Evolutionary conservation across 371 early-diverging fungal species (phyloP), one percentile per base, ranked within the genome.

Genomic region (Syncephalastrum racemosum): DNA sequence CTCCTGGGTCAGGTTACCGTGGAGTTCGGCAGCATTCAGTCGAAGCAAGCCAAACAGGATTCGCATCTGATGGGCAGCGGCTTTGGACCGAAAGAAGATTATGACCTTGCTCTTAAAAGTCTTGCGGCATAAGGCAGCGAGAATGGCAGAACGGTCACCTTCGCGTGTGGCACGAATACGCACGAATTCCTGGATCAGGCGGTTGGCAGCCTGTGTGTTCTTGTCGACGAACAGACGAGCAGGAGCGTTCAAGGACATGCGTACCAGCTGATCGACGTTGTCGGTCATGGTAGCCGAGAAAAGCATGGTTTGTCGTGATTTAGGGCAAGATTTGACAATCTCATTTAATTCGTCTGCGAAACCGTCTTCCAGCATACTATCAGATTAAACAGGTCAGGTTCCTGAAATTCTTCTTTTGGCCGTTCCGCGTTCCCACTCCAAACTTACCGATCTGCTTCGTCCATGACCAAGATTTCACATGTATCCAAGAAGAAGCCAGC

Each of bases 201-300:
- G 80, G 19, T 79, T 73, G 15, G 95, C 90, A 1, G 95, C 86
- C 15, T 92, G 75, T 18, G 89, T 91, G 31, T 75, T 80, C 22
- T 83, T 69, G 69, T 98, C 94, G 22, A 97, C 84, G 69, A 94
- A 93, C n/a, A 97, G 80, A 40, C 94, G 85, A 4, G 93, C 91
- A 25, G 98, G 99, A 18, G 87, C 76, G 52, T 91, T 85, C 50
- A 98, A 80, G 0, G 97, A 96, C 72, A 98, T 84, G 42, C 94
- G 90, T 47, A 96, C 88, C 51, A 99, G 81, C 63, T 96, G 88
- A 68, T 97, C 96, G 25, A 97, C 96, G 64, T 98, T 97, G 68
- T 95, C 96, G 3, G 99, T 99, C 99, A 99, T 99, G n/a, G 99
- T 99, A 15, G 99, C 99, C 42, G 97, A 96, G 82, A 99, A 99